phyloP scores from a whole-genome alignment of 1,284 basidiomycete genomes.

The Filobasidium uniguttulatum region DNA sequence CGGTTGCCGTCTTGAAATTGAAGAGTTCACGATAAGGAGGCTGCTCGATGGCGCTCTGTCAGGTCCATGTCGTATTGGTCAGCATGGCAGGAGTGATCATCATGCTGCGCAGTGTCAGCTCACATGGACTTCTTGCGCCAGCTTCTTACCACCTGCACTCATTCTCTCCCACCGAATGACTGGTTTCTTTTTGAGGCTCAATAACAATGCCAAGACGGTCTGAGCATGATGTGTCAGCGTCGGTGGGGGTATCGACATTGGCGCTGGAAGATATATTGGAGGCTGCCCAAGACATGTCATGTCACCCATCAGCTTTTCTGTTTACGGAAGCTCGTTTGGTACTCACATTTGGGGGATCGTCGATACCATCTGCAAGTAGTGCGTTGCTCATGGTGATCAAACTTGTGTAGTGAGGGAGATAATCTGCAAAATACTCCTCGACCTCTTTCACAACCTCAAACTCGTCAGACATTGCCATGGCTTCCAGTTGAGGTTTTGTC shows the following conservation, averaged over 20 bases:
- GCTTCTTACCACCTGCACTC: conserved; percentile 77
- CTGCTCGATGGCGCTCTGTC: conserved; percentile 31
- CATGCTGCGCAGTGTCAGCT: no score
- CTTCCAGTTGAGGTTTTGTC: conserved; percentile 79
- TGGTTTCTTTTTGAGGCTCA: conserved; percentile 93
- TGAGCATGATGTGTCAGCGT: conserved; percentile 67
- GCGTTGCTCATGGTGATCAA: conserved; percentile 76
- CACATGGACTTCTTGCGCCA: conserved; percentile 74
- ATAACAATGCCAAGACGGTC: conserved; percentile 71
- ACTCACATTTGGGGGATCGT: conserved; percentile 32
- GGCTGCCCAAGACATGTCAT: conserved; percentile 27
- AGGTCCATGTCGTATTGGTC: no score
- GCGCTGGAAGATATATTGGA: conserved; percentile 44
- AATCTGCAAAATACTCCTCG: conserved; percentile 96
- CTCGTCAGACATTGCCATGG: conserved; percentile 85
- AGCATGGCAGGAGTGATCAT: no score
- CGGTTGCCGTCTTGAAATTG: conserved; percentile 42
- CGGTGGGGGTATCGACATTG: conserved; percentile 41
- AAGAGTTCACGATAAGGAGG: conserved; percentile 40
- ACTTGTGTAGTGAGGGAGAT: conserved; percentile 68
- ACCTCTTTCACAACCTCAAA: conserved; percentile 94
- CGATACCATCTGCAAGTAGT: conserved; percentile 30
- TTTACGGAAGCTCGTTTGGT: background rate
- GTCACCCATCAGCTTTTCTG: background rate
- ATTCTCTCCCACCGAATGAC: conserved; percentile 84